Conservation (phyloP, 2,329 filamentous ascomycete genomes). For the Teratosphaeria nubilosa region DNA sequence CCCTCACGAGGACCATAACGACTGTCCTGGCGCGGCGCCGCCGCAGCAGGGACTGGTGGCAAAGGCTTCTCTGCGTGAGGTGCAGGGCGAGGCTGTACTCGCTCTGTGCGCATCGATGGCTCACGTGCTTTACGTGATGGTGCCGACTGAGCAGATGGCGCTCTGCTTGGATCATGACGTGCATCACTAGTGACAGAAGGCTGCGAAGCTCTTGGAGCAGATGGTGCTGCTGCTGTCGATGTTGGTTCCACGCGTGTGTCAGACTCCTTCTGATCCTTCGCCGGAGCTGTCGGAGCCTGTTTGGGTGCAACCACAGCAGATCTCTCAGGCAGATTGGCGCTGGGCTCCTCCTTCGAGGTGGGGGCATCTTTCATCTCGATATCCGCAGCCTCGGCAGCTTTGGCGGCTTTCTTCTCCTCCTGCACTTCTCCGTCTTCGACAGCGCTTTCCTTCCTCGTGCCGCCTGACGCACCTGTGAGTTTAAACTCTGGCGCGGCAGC, state of each 20-base stretch:
- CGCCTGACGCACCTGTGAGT: constrained; percentile 30
- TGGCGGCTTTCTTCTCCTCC: constrained; percentile 41
- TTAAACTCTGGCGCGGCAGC: constrained; percentile 57
- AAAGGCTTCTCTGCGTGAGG: constrained; percentile 3
- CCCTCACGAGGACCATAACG: constrained; percentile 24
- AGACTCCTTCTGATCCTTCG: constrained; percentile 1
- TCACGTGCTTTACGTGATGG: constrained; percentile 26
- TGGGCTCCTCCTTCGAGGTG: background rate
- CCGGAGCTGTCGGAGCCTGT: background rate
- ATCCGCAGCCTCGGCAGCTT: constrained; percentile 14
- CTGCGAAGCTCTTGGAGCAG: background rate
- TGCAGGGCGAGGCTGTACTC: background rate
- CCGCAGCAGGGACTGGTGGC: constrained; percentile 1
- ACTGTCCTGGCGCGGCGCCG: background rate
- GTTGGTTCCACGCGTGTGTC: constrained; percentile 1
- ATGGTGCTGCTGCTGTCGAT: background rate
- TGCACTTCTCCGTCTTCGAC: constrained; percentile 65
- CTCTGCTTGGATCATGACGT: constrained; percentile 17
- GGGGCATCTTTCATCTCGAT: constrained; percentile 16
- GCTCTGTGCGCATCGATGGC: constrained; percentile 35
- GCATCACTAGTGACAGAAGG: background rate
- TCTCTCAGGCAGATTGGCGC: background rate
- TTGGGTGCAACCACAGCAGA: background rate
- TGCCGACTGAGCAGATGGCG: constrained; percentile 18
- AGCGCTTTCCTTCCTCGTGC: constrained; percentile 31